Evolutionary conservation across 2,329 filamentous ascomycete species (phyloP), one percentile per base, ranked within the genome.

Genomic region (Aspergillus sp.): DNA sequence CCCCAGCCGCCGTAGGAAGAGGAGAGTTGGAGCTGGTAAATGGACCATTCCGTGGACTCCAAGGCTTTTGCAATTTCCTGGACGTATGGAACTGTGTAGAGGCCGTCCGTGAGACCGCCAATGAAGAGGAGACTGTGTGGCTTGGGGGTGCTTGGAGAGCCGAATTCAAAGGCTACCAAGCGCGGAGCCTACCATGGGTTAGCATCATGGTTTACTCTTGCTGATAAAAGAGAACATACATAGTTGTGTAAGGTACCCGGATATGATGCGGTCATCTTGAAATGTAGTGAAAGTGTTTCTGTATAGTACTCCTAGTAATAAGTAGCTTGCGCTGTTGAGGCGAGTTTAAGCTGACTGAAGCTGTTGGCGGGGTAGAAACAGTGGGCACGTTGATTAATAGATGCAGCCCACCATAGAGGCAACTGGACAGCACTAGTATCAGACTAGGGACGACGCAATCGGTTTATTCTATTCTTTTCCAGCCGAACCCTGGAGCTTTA

Each of bases 1-100:
- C 84, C 85, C 79, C 83, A 88, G 52, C 80, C 80, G 43, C 73
- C 73, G 60, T 83, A 84, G 2, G 82, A 79, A 0, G 82, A 84
- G 23, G 77, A 77, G 39, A 84, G 74, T 8, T 81, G 71, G 8
- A 82, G 71, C 56, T 80, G 78, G 60, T 81, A 78, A 23, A 87
- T 68, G 11, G 75, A 75, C 84, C 84, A 88, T 52, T 73, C 70
- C 3, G 78, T 73, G 0, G 77, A 72, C 1, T 75, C 70, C n/a
- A 87, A 77, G 2, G 76, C 66, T 19, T 73, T 59, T 6, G 82
- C 80, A 51, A 88, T 75, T 6, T 73, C 65, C 45, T 77, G 68
- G 3, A 84, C 77, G 68, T 85, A 87, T 17, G 75, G 70, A 7
- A 86, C 82, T 6, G 79, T 83, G 55, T 79, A 77, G 52, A 84